Evolutionary conservation across 352 stramenopile species (phyloP).

Genomic region (Ophiocytium majus): DNA sequence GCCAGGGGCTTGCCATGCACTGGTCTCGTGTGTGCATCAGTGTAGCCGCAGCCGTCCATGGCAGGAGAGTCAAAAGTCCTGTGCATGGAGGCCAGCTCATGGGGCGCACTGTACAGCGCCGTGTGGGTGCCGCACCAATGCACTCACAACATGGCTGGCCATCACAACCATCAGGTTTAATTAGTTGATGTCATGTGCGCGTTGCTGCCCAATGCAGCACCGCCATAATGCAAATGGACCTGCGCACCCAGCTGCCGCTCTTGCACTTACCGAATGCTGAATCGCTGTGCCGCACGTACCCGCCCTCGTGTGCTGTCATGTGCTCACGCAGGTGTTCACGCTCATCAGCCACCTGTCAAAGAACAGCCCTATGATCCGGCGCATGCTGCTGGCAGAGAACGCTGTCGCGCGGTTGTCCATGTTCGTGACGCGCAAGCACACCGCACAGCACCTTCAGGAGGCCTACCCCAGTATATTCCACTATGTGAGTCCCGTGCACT

Average conservation of each 20-base stretch:
- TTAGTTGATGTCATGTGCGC: too few relatives aligned
- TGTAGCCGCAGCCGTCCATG: too few relatives aligned
- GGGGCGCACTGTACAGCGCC: too few relatives aligned
- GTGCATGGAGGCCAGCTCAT: too few relatives aligned
- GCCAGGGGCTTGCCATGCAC: neutral
- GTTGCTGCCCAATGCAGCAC: neutral
- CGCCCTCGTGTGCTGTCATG: constrained; percentile 22
- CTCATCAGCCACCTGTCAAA: constrained; percentile 28
- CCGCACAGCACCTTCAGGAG: neutral
- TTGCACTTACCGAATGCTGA: neutral
- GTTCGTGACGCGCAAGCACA: neutral
- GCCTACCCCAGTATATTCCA: neutral
- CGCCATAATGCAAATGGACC: neutral
- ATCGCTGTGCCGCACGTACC: constrained; percentile 14
- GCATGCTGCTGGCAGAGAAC: constrained; percentile 26
- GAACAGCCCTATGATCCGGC: constrained; percentile 20
- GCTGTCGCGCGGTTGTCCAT: neutral
- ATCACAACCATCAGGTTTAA: neutral
- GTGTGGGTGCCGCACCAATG: neutral
- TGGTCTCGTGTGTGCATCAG: neutral
- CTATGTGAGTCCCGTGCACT: neutral
- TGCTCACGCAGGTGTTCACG: constrained; percentile 34
- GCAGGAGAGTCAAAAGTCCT: too few relatives aligned
- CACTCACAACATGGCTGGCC: neutral
- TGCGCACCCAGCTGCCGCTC: neutral